Conservation (phyloP, 495 filamentous ascomycete genomes). For the Hypoxylon rickii region DNA sequence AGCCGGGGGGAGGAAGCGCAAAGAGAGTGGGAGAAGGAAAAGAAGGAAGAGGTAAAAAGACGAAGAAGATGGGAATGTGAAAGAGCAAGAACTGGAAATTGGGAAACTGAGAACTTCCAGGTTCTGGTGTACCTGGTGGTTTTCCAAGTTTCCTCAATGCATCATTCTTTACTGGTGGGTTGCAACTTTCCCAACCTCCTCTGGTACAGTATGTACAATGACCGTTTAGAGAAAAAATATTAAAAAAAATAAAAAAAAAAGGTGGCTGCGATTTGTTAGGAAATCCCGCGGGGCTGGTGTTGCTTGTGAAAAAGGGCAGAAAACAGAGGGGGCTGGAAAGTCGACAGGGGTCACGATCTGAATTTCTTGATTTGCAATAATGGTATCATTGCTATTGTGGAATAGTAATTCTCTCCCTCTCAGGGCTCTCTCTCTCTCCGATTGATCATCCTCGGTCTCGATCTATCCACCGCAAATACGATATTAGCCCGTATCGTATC, state of each 20-base stretch:
- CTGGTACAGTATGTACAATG: conserved; percentile 25
- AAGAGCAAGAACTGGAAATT: conserved; percentile 10
- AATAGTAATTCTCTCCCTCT: background rate
- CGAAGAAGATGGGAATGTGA: no score
- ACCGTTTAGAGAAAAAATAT: no score
- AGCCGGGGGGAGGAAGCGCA: background rate
- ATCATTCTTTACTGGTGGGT: conserved; percentile 32
- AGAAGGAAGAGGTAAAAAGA: conserved; percentile 11
- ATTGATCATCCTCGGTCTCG: no score
- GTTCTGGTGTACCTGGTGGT: conserved; percentile 23
- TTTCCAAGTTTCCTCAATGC: conserved; percentile 39
- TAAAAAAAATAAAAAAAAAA: conserved; percentile 24
- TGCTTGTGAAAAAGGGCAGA: conserved; percentile 13
- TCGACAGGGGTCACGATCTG: conserved; percentile 31
- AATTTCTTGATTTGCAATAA: no score
- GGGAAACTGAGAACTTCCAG: conserved; percentile 20
- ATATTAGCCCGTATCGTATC: conserved; percentile 8
- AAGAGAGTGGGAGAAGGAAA: background rate
- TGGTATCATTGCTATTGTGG: no score
- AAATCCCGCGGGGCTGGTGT: conserved; percentile 43
- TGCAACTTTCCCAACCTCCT: conserved; percentile 38
- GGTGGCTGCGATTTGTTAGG: conserved; percentile 6
- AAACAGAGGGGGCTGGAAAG: conserved; percentile 40
- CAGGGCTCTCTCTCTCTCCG: no score
- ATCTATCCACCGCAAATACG: no score